phyloP scores from a whole-genome alignment of 2,329 filamentous ascomycete species.

The Cryphonectria parasitica region DNA sequence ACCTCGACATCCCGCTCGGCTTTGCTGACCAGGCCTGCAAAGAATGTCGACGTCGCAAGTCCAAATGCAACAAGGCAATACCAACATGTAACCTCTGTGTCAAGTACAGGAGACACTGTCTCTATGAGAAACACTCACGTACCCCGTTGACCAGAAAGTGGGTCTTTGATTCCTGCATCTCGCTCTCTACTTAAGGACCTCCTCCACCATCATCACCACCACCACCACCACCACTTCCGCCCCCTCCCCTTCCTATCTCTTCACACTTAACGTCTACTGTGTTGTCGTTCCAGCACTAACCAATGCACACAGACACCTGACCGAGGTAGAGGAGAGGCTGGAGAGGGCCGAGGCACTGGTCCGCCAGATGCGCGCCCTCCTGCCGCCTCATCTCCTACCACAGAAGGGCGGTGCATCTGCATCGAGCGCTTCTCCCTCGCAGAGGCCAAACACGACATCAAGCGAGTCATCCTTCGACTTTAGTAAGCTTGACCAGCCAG shows the following conservation, averaged over 20 bases:
- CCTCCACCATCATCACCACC: neutral
- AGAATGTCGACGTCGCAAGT: constrained; percentile 46
- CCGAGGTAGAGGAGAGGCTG: constrained; percentile 48
- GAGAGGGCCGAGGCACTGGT: constrained; percentile 41
- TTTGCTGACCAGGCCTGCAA: constrained; percentile 43
- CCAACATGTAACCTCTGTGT: constrained; percentile 46
- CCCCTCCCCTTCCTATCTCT: neutral
- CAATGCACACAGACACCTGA: constrained; percentile 40
- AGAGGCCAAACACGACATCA: constrained; percentile 20
- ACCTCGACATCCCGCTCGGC: constrained; percentile 29
- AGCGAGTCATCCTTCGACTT: constrained; percentile 29
- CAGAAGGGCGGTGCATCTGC: constrained; percentile 27
- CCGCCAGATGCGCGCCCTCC: constrained; percentile 36
- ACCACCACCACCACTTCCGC: neutral
- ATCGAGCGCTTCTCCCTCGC: constrained; percentile 13
- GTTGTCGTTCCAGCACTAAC: constrained; percentile 24
- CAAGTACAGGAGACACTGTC: constrained; percentile 49
- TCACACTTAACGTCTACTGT: neutral
- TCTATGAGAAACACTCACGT: constrained; percentile 52
- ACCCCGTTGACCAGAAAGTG: constrained; percentile 53
- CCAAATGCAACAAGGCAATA: constrained; percentile 43
- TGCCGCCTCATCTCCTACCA: constrained; percentile 35
- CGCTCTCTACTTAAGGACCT: neutral
- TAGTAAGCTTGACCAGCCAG: constrained; percentile 27
- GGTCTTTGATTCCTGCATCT: constrained; percentile 17